Evolutionary conservation across 257 asterid species (phyloP), one percentile per base, ranked within the genome.

Genomic region (Fraxinus quadrangulata): DNA sequence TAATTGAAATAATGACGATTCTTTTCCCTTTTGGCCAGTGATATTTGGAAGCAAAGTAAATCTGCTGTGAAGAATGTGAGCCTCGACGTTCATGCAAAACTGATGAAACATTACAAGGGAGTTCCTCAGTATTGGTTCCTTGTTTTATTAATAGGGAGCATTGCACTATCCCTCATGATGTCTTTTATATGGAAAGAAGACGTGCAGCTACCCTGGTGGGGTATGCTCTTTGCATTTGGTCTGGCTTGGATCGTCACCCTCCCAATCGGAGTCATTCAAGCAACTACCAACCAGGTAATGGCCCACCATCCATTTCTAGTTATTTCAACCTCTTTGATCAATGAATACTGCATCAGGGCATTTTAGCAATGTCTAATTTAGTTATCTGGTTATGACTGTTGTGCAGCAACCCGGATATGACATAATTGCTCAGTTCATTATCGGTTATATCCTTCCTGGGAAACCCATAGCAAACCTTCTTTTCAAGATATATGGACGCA

Each of bases 121-220:
- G 98, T 94, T 49, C 98, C 98, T 54, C 94, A 92, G 33, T 92
- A 94, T 93, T 94, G 98, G 98, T 94, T 78, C 89, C 89, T 92
- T 17, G 51, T 89, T 34, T 74, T 94, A 40, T 79, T 94, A 17
- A 34, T 82, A 0, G 97, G 94, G 45, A 89, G 97, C 93, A 87
- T 89, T 8, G 86, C 51, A 23, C 65, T 94, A 1, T 90, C 98
- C 54, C 79, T 94, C 5, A 5, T 94, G 85, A 86, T 91, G 92
- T 82, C 90, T 36, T 90, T 94, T 28, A 84, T 92, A 31, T 94
- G 98, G 98, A 86, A 92, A 81, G 87, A 74, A 23, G 94, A 90
- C 49, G 92, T 94, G 72, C 98, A 94, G 91, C 85, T 94, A 21
- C 96, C 92, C 0, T 94, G 98, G 98, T 94, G 98, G 98, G 98